Evolutionary conservation across 2,329 filamentous ascomycete genomes (phyloP).

Genomic region (Pestalotiopsis sp.): DNA sequence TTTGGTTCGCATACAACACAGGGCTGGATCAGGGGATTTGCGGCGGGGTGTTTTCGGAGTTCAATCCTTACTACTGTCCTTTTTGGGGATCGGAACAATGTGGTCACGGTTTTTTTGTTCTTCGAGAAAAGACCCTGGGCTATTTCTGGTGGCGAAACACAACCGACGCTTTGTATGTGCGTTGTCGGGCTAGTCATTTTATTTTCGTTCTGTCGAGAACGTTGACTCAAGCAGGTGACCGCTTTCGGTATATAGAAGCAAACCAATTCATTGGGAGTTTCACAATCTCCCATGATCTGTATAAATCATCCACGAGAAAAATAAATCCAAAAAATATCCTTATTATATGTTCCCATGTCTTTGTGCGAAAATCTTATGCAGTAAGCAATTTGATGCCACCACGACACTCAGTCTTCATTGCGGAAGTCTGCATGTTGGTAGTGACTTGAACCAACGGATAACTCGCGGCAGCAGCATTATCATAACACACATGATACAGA

Average conservation of each 20-base stretch:
- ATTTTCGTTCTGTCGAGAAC: background rate
- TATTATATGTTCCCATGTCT: background rate
- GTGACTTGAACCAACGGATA: no score
- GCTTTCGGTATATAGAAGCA: background rate
- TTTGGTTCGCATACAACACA: conserved; percentile 18
- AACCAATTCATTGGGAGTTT: background rate
- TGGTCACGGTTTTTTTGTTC: background rate
- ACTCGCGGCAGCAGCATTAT: background rate
- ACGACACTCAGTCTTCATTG: no score
- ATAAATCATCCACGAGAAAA: background rate
- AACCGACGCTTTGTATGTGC: background rate
- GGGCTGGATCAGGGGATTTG: conserved; percentile 16
- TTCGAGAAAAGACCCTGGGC: conserved; percentile 1
- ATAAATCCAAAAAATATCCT: background rate
- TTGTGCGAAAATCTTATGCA: background rate
- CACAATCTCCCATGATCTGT: background rate
- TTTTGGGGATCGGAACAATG: background rate
- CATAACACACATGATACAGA: background rate
- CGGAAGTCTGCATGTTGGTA: no score
- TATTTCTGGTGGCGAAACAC: background rate
- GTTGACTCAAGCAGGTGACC: background rate
- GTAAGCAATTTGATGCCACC: no score
- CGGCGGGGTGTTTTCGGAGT: background rate
- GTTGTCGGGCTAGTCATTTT: background rate
- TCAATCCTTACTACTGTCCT: background rate